Percentiles rank a stretch among this genome's conserved stretches.
Evolutionary conservation across 345 rosid species (phyloP).

Genomic region (Populus ilicifolia): DNA sequence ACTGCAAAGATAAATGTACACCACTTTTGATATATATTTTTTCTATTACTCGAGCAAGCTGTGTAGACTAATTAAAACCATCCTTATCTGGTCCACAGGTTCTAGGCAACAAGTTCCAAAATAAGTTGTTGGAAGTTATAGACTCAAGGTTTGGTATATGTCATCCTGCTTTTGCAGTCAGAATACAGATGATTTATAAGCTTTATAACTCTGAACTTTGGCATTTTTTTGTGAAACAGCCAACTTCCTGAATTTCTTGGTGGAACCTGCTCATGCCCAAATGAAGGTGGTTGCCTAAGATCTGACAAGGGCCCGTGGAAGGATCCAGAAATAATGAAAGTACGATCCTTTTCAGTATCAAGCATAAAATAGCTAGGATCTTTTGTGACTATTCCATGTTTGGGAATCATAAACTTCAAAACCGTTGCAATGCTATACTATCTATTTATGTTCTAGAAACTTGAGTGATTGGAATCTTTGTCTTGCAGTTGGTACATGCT

Average conservation of each 20-base stretch:
- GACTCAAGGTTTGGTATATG: slow-evolving; percentile 58
- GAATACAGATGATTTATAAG: neutral
- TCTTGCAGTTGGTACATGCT: slow-evolving; percentile 55
- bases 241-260: slow-evolving; percentile 97
- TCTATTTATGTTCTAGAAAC: slow-evolving; percentile 9
- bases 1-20: slow-evolving; percentile 83
- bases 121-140: slow-evolving; percentile 68
- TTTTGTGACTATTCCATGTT: neutral
- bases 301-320: slow-evolving; percentile 94
- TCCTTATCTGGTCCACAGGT: slow-evolving; percentile 51
- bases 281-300: slow-evolving; percentile 78
- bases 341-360: slow-evolving; percentile 26
- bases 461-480: slow-evolving; percentile 17
- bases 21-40: neutral
- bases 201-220: slow-evolving; percentile 10
- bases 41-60: slow-evolving; percentile 7
- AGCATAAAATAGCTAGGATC: neutral
- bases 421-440: neutral
- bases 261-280: slow-evolving; percentile 73
- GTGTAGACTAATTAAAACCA: slow-evolving; percentile 20
- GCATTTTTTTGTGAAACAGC: slow-evolving; percentile 40
- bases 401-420: neutral
- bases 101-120: slow-evolving; percentile 68
- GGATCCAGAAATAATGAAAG: slow-evolving; percentile 80
- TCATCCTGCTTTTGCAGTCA: slow-evolving; percentile 6